phyloP scores from a whole-genome alignment of 2,329 filamentous ascomycete species.

The Beauveria caledonica region DNA sequence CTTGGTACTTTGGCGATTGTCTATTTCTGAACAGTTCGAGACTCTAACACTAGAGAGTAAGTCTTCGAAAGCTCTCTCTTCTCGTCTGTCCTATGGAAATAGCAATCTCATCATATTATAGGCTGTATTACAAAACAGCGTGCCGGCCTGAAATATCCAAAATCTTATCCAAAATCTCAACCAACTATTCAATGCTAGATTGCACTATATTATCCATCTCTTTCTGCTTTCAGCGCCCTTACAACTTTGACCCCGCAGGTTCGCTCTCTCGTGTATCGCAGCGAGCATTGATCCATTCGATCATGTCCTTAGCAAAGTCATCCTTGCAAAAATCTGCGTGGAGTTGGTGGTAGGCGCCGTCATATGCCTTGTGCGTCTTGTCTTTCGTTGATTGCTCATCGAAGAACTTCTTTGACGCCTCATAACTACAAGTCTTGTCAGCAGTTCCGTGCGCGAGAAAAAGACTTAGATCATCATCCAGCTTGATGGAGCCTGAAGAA shows the following conservation, averaged over 20 bases:
- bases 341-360: slow-evolving; percentile 71
- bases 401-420: slow-evolving; percentile 56
- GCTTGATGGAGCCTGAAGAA: slow-evolving; percentile 42
- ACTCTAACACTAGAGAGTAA: neutral
- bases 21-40: too few relatives aligned
- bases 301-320: slow-evolving; percentile 51
- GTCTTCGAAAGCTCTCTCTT: too few relatives aligned
- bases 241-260: slow-evolving; percentile 30
- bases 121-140: too few relatives aligned
- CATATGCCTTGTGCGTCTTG: slow-evolving; percentile 63
- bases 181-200: neutral
- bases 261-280: slow-evolving; percentile 16
- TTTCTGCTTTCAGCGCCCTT: neutral
- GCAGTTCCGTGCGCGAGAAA: slow-evolving; percentile 70
- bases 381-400: slow-evolving; percentile 53
- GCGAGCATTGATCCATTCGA: slow-evolving; percentile 55
- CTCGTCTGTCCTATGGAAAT: too few relatives aligned
- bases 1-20: too few relatives aligned
- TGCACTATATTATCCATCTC: neutral
- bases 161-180: neutral
- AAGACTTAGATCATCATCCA: slow-evolving; percentile 52
- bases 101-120: too few relatives aligned
- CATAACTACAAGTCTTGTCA: slow-evolving; percentile 61
- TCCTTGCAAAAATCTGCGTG: slow-evolving; percentile 51
- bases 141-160: neutral